Base-by-base conservation (phyloP, 176 grass and related monocot genomes). In the Lolium perenne region DNA sequence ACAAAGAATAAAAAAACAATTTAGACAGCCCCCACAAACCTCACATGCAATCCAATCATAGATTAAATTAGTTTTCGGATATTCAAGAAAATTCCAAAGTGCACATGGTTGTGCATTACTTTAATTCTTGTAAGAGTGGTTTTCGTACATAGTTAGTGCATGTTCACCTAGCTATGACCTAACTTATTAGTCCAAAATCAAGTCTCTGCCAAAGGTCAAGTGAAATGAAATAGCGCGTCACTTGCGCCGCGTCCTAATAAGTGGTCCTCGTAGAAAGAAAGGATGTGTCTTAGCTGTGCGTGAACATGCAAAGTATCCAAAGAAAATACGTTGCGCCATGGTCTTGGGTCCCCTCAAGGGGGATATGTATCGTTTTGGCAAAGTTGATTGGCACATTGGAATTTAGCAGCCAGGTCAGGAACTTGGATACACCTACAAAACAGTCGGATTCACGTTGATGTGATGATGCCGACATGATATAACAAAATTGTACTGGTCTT, bases 311-410 rank as follows among this genome's bases (percentile, higher is more conserved):
- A 77, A 22, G 47, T 9, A 72, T 23, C 46, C 21, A 56, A 54
- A 5, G 12, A 21, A 79, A 79, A 64, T 29, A 87, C 11, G 67
- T 58, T 22, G 68, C 13, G 2, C 5, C 4, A 6, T n/a, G 13
- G 21, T 12, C 10, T 15, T 1, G 76, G 63, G 84, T 64, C 79
- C 83, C 51, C 83, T 53, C 4, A 0, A n/a, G 0, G 8, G 3
- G 20, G 72, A 82, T 90, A 62, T 82, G 43, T 54, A 54, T 75
- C 38, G 8, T 76, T 51, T 70, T 83, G 16, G 16, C 70, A 82
- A 90, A 79, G 17, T 90, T 83, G 74, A 90, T 83, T 74, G 61
- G 46, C 55, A 5, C 6, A 11, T 90, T 83, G 89, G 84, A 79
- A 55, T 18, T 20, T 90, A 66, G 84, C 80, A 87, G 35, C 35